Percentiles rank a stretch among this genome's conserved stretches.
Conservation (phyloP, 164 flowering plant genomes). For the Houttuynia cordata region DNA sequence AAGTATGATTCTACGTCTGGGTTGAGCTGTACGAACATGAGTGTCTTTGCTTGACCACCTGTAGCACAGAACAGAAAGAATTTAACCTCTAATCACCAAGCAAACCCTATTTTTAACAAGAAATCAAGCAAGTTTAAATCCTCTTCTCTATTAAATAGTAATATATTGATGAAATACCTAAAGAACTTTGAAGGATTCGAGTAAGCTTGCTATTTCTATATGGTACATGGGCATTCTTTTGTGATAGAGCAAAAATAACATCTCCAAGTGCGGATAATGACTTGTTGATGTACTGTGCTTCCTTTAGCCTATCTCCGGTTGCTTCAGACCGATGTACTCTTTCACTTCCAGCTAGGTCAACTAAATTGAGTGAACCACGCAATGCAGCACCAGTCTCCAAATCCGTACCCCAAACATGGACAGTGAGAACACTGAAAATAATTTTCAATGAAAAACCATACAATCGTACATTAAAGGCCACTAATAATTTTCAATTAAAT, state of each 20-base stretch:
- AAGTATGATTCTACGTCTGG: slow-evolving; percentile 67
- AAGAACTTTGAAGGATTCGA: slow-evolving; percentile 87
- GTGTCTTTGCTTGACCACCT: slow-evolving; percentile 98
- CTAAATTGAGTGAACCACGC: slow-evolving; percentile 86
- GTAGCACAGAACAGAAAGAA: slow-evolving; percentile 5
- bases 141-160: too few relatives aligned
- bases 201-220: slow-evolving; percentile 97
- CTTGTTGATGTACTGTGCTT: slow-evolving; percentile 96
- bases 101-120: background rate
- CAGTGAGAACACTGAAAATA: slow-evolving; percentile 67
- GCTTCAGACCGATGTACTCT: slow-evolving; percentile 92
- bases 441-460: background rate
- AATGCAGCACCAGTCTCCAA: slow-evolving; percentile 49
- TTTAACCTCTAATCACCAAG: background rate
- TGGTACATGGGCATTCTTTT: slow-evolving; percentile 83
- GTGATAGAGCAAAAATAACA: slow-evolving; percentile 82
- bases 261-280: slow-evolving; percentile 95
- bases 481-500: background rate
- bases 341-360: slow-evolving; percentile 99
- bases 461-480: too few relatives aligned
- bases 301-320: slow-evolving; percentile 80
- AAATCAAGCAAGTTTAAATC: background rate
- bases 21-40: slow-evolving; percentile 96
- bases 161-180: slow-evolving; percentile 28
- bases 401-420: slow-evolving; percentile 79